A percentile compares a stretch with the other conserved stretches of the same genome.
Evolutionary conservation across 2,329 filamentous ascomycete genomes (phyloP).

Genomic region (Arthroderma uncinatum): DNA sequence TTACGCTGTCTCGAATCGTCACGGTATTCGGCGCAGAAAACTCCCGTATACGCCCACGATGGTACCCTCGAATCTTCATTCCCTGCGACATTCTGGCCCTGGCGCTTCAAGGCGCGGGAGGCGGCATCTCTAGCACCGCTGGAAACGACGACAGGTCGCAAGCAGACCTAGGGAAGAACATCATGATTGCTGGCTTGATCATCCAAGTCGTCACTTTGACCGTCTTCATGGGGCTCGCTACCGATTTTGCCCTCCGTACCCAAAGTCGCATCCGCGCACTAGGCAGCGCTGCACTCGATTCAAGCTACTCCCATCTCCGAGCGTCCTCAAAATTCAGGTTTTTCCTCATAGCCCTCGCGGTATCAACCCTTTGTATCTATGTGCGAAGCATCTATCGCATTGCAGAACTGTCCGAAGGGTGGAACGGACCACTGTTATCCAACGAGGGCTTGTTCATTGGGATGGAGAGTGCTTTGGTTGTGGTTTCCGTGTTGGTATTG

Average conservation of each 20-base stretch:
- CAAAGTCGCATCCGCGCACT: constrained; percentile 7
- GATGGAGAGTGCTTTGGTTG: constrained; percentile 40
- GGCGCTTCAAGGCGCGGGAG: constrained; percentile 49
- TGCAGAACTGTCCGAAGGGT: constrained; percentile 54
- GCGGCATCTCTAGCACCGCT: constrained; percentile 43
- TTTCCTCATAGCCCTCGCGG: constrained; percentile 28
- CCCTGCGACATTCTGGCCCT: constrained; percentile 52
- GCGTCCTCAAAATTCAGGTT: constrained; percentile 24
- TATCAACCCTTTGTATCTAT: constrained; percentile 54
- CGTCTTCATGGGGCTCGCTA: constrained; percentile 23
- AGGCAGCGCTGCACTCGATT: constrained; percentile 7
- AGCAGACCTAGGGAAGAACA: constrained; percentile 24
- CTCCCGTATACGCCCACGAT: constrained; percentile 24
- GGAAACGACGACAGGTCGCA: constrained; percentile 13
- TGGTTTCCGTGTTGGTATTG: constrained; percentile 23
- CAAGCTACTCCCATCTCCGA: constrained; percentile 16
- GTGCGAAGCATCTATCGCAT: constrained; percentile 55
- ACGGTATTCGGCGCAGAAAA: constrained; percentile 25
- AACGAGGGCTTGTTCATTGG: constrained; percentile 47
- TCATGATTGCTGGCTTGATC: constrained; percentile 32
- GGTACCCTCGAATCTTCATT: constrained; percentile 42
- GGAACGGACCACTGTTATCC: constrained; percentile 47
- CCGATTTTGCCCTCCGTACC: constrained; percentile 22
- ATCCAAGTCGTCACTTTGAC: constrained; percentile 34
- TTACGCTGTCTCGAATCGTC: constrained; percentile 42